Evolutionary conservation across 331 rosid species (phyloP).

Genomic region (Phaseolus coccineus): DNA sequence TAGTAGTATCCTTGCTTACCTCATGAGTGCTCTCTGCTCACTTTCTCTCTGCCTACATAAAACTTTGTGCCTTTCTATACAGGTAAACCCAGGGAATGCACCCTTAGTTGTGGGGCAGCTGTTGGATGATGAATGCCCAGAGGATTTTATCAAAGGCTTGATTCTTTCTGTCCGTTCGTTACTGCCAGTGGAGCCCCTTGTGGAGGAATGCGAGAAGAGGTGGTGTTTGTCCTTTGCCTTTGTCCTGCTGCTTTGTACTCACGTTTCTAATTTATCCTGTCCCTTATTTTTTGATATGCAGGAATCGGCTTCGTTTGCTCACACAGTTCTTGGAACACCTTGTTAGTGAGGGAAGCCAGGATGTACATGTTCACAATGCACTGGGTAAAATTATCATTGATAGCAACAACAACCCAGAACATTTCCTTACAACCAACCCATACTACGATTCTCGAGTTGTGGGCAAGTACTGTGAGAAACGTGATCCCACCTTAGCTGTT

Average conservation of each 20-base stretch:
- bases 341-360: constrained; percentile 99
- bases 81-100: constrained; percentile 99
- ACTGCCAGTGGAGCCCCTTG: constrained; percentile 99
- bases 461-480: constrained; percentile 99
- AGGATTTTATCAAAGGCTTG: constrained; percentile 97
- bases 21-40: constrained; percentile 25
- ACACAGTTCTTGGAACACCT: constrained; percentile 99
- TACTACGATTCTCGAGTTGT: constrained; percentile 99
- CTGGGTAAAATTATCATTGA: constrained; percentile 98
- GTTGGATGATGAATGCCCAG: constrained; percentile 97
- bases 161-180: constrained; percentile 97
- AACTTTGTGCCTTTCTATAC: constrained; percentile 37
- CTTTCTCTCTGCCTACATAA: neutral
- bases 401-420: constrained; percentile 98
- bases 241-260: constrained; percentile 10
- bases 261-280: constrained; percentile 24
- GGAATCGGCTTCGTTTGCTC: constrained; percentile 96
- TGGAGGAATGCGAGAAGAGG: constrained; percentile 99
- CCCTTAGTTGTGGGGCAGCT: constrained; percentile 99
- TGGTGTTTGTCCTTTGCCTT: constrained; percentile 45
- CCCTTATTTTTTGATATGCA: constrained; percentile 41
- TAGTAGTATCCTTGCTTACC: constrained; percentile 1
- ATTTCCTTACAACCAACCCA: constrained; percentile 98
- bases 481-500: constrained; percentile 98
- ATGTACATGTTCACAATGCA: constrained; percentile 98